Evolutionary conservation across 2,329 filamentous ascomycete species (phyloP), one percentile per base, ranked within the genome.

Genomic region (Lachnum nothofagi): DNA sequence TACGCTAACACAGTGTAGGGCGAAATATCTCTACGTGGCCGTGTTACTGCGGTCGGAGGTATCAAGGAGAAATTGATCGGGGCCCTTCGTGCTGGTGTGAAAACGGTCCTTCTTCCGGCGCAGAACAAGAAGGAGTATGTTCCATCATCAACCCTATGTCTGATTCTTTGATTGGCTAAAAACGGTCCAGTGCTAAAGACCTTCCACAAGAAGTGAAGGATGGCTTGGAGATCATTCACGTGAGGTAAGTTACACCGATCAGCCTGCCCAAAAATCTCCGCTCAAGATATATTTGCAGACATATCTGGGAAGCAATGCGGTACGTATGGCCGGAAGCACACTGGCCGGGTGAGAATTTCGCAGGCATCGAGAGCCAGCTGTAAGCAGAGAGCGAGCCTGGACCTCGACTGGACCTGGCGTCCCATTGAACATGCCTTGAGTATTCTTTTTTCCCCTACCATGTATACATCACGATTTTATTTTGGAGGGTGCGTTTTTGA

Each of bases 21-120:
- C 55, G 82, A 85, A 63, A 82, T 85, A 53, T 89, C 86, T 48
- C 80, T 98, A 22, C 81, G 93, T 35, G 93, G 93, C 19, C 83
- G 90, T 56, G 86, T 98, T 48, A 88, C 93, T 70, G 89, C 91
- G 22, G 93, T 98, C 29, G 93, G 93, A 45, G 93, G 93, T 16
- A 97, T 98, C 72, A 96, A 97, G 71, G 91, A 98, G 79, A 98
- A 98, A 70, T 77, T 97, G 45, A 97, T 98, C 64, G 93, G 93
- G 19, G 93, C 93, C 7, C 75, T 94, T 64, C 80, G 91, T 47
- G 93, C 93, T 2, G 93, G 93, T 23, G 91, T 98, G 53, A 95
- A 95, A 77, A 91, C 88, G 25, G 91, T 98, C 6, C 68, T 98
- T 52, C 73, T 98, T 6, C 93, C 93, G 3, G 79, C 85, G 25